Percentiles rank a stretch among this genome's conserved stretches.
These are phyloP conservation scores for Fusarium paranaense DNA, from an alignment of 2,329 filamentous ascomycete genomes.

Conservation along the genomic window DNA sequence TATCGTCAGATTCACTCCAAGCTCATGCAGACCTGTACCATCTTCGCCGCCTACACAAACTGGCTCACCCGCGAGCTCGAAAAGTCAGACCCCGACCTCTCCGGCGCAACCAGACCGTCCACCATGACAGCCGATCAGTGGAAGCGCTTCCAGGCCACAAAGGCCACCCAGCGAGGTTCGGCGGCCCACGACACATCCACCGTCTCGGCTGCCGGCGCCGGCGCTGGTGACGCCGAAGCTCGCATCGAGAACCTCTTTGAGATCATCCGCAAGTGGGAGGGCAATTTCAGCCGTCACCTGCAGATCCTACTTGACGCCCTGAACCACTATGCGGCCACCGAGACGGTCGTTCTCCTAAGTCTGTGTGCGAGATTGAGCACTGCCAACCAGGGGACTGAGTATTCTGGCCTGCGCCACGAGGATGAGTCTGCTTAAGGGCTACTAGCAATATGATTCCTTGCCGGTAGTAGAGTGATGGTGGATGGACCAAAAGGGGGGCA, in stretches of 20 bases:
- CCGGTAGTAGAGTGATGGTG: not conserved
- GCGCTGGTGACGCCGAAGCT: slow-evolving; percentile 49
- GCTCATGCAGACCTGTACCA: slow-evolving; percentile 93
- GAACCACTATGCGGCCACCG: slow-evolving; percentile 97
- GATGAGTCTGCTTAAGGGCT: slow-evolving; percentile 57
- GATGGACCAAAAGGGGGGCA: slow-evolving; percentile 2
- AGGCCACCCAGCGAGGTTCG: slow-evolving; percentile 54
- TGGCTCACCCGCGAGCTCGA: slow-evolving; percentile 88
- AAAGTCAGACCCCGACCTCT: slow-evolving; percentile 83
- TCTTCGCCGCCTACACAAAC: slow-evolving; percentile 91
- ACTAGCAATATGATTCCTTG: not conserved
- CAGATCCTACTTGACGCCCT: slow-evolving; percentile 94
- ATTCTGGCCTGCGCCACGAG: slow-evolving; percentile 69
- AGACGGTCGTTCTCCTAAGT: slow-evolving; percentile 93
- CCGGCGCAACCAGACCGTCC: slow-evolving; percentile 67
- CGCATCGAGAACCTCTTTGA: slow-evolving; percentile 84
- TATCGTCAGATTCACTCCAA: slow-evolving; percentile 88
- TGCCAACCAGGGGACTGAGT: slow-evolving; percentile 81
- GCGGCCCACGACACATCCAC: slow-evolving; percentile 50
- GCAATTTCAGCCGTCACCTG: slow-evolving; percentile 90
- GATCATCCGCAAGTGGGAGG: slow-evolving; percentile 90
- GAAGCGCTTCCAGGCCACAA: slow-evolving; percentile 65
- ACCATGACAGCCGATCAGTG: slow-evolving; percentile 73
- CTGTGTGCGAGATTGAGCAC: slow-evolving; percentile 86
- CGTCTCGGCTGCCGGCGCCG: slow-evolving; percentile 44